phyloP scores from a whole-genome alignment of 2,329 filamentous ascomycete genomes.

The Corniculantispora saksenae region DNA sequence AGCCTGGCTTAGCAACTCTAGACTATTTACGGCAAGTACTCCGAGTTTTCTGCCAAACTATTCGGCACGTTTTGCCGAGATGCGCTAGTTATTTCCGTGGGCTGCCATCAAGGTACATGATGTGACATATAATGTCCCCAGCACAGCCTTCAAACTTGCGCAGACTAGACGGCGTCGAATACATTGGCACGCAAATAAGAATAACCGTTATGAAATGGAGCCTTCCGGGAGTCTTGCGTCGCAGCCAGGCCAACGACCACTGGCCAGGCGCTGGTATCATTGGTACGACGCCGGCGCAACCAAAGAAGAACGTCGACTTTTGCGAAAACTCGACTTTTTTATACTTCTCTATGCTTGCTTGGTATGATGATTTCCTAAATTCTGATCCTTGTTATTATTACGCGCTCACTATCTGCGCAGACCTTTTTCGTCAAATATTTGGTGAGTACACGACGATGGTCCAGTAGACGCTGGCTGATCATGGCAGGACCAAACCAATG shows the following conservation, averaged over 20 bases:
- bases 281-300: constrained; percentile 45
- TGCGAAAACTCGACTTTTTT: constrained; percentile 53
- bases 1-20: neutral
- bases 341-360: constrained; percentile 43
- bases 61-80: neutral
- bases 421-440: constrained; percentile 47
- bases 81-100: neutral
- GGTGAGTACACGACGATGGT: constrained; percentile 26
- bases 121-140: neutral
- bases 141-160: too few relatives aligned
- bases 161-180: too few relatives aligned
- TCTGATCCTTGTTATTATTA: neutral
- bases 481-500: constrained; percentile 41
- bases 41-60: neutral
- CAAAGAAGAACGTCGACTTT: constrained; percentile 44
- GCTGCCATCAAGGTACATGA: neutral
- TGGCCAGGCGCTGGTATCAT: constrained; percentile 34
- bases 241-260: neutral
- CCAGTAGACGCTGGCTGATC: neutral
- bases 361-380: neutral
- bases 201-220: neutral
- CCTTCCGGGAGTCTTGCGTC: neutral
- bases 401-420: neutral
- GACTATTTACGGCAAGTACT: neutral
- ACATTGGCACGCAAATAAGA: too few relatives aligned